These are phyloP conservation scores for Rhododendron simsii DNA, from an alignment of 148 eudicot genomes.

Conservation along the genomic window DNA sequence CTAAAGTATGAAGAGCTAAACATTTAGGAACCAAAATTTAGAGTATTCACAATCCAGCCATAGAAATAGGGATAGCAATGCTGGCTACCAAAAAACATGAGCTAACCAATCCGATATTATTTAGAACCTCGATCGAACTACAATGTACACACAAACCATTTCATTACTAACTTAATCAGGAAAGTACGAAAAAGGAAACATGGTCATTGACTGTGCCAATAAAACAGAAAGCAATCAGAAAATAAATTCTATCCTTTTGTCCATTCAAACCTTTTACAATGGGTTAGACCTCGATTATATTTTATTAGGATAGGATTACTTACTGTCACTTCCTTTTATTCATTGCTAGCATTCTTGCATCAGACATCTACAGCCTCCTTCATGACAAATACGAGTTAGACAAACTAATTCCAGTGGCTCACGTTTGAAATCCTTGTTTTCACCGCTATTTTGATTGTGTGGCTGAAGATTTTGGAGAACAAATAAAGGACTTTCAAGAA, in stretches of 20 bases:
- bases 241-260: background rate
- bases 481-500: background rate
- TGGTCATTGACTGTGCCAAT: background rate
- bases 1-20: background rate
- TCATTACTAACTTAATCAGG: background rate
- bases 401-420: background rate
- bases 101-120: background rate
- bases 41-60: background rate
- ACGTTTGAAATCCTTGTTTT: background rate
- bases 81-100: background rate
- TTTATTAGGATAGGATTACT: background rate
- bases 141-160: background rate
- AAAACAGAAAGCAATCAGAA: no score
- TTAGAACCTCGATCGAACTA: background rate
- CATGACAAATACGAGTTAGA: background rate
- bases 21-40: background rate
- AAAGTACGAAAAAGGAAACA: background rate
- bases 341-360: background rate
- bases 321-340: background rate
- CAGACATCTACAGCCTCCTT: background rate
- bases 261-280: background rate
- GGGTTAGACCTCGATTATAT: background rate
- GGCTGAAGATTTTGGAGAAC: background rate
- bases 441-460: background rate
- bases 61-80: background rate